Percentiles rank a stretch among this genome's conserved stretches.
Conservation (phyloP, 495 filamentous ascomycete genomes). For the Immersiella caudata region DNA sequence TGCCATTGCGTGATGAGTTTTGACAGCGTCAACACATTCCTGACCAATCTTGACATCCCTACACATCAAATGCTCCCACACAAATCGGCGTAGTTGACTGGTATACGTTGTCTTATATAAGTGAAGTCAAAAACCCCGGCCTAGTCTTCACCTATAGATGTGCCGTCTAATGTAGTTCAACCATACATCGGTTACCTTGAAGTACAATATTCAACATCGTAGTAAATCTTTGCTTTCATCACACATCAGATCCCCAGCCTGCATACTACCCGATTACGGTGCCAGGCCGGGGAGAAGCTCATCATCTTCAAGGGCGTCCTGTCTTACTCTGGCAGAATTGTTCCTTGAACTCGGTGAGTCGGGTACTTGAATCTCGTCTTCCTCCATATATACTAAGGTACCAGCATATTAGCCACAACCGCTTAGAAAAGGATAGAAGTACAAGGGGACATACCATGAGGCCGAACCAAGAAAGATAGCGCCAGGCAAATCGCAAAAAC, state of each 20-base stretch:
- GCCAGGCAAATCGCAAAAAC: constrained; percentile 69
- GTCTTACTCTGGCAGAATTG: background rate
- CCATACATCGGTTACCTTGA: background rate
- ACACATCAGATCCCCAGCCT: no score
- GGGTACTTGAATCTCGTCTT: constrained; percentile 22
- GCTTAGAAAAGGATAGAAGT: background rate
- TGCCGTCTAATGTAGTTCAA: background rate
- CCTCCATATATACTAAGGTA: constrained; percentile 30
- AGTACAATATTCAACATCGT: background rate
- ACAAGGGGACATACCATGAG: constrained; percentile 63
- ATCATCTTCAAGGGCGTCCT: constrained; percentile 32
- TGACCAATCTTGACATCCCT: no score
- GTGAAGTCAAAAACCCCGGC: no score
- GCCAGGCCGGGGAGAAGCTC: constrained; percentile 29
- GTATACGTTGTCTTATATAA: no score
- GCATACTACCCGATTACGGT: background rate
- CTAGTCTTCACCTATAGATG: background rate
- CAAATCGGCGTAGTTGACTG: no score
- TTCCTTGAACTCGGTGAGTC: background rate
- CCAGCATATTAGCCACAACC: constrained; percentile 10
- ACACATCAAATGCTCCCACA: no score
- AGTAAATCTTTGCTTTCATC: background rate
- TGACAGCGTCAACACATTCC: no score
- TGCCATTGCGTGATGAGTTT: no score
- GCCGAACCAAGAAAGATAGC: constrained; percentile 68